Percentiles rank a stretch among this genome's conserved stretches.
These are phyloP conservation scores for Prunus mongolica DNA, from an alignment of 306 rosid species.

Conservation along the genomic window DNA sequence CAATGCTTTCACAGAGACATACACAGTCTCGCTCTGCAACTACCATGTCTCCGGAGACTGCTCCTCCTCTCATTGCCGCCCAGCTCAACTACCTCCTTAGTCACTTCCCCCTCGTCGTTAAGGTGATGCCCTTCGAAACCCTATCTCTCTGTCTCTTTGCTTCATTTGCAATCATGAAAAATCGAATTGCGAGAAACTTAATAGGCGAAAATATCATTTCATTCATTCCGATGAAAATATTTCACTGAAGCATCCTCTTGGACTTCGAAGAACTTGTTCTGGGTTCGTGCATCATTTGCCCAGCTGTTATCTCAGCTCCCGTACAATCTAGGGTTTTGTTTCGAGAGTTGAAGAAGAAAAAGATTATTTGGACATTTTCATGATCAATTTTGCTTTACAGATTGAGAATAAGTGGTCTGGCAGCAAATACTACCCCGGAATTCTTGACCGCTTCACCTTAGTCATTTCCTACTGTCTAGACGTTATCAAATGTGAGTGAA, in stretches of 20 bases:
- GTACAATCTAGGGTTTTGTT: conserved; percentile 10
- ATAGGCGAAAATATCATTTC: neutral
- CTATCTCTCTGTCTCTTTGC: neutral
- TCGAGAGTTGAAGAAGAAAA: neutral
- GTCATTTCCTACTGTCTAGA: conserved; percentile 85
- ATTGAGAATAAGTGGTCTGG: conserved; percentile 87
- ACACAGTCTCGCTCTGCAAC: neutral
- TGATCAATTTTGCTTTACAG: conserved; percentile 34
- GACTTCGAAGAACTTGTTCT: neutral
- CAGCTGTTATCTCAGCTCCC: neutral
- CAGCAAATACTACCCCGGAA: conserved; percentile 47
- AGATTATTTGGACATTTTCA: neutral
- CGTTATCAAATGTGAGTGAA: conserved; percentile 62
- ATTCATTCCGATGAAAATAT: neutral
- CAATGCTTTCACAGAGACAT: neutral
- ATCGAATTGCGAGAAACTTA: neutral
- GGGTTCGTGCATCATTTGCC: neutral
- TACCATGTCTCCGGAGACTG: conserved; percentile 45
- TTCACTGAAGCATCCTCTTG: neutral
- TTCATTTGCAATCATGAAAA: neutral
- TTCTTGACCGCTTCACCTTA: conserved; percentile 76
- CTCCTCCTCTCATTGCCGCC: conserved; percentile 72
- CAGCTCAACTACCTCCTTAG: conserved; percentile 67
- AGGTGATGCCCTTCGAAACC: conserved; percentile 37
- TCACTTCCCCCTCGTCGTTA: conserved; percentile 58